These are phyloP conservation scores for Chlorella sorokiniana DNA, from an alignment of 139 green algal species.

Conservation along the genomic window DNA sequence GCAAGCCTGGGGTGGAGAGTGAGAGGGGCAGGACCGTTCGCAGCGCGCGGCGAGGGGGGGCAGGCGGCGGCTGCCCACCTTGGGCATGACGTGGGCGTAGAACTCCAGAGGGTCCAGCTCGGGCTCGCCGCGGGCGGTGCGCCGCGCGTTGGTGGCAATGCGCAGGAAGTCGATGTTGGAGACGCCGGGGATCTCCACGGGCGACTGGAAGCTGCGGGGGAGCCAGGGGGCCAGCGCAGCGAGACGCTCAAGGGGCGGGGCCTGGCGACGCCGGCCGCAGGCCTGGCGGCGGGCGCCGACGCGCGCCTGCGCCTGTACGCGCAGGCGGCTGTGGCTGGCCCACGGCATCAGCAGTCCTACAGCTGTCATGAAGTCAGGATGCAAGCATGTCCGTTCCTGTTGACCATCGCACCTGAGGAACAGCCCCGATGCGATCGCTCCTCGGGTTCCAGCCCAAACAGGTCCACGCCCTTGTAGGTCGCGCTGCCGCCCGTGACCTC, in stretches of 20 bases:
- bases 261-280: background rate
- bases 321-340: no score
- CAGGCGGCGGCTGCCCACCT: slow-evolving; percentile 51
- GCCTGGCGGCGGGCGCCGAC: no score
- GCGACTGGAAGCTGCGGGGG: slow-evolving; percentile 82
- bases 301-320: no score
- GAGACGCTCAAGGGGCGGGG: background rate
- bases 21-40: no score
- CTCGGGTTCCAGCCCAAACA: slow-evolving; percentile 93
- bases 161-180: slow-evolving; percentile 97
- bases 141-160: slow-evolving; percentile 89
- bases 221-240: background rate
- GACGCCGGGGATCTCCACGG: slow-evolving; percentile 96
- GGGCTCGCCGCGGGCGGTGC: slow-evolving; percentile 72
- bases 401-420: slow-evolving; percentile 74
- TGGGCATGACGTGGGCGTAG: slow-evolving; percentile 94
- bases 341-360: background rate
- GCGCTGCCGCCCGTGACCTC: slow-evolving; percentile 87
- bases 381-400: background rate
- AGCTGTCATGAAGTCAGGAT: background rate
- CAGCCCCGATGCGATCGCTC: slow-evolving; percentile 88
- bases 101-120: slow-evolving; percentile 99
- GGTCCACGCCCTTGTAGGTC: slow-evolving; percentile 90
- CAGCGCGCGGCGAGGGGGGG: no score
- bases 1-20: no score